Evolutionary conservation across 208 protist genomes (phyloP), one percentile per base, ranked within the genome.

Genomic region (Angomonas desouzai): DNA sequence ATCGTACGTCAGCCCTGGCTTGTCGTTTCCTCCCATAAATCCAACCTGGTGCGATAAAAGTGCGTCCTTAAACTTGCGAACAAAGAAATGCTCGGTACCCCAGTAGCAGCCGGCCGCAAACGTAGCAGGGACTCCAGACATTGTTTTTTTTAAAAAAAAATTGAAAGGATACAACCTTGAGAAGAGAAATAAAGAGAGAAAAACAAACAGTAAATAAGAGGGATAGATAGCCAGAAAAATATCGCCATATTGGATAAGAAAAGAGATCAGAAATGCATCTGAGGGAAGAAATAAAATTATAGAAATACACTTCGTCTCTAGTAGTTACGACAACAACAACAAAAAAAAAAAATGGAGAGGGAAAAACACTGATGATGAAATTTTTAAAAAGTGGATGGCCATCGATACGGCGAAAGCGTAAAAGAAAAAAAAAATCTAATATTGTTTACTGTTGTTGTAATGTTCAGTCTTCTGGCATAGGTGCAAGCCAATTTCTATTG

Each of bases 81-180:
- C 48, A 64, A 97, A 97, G 61, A 88, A 93, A 63, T 92, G 83
- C 76, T 98, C 94, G 1, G 88, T 93, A 20, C 92, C 90, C 94
- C 94, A 98, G 75, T 96, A 97, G 75, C 89, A 97, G 1, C 92
- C 92, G 29, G 86, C 89, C 10, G 89, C 92, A 64, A 97, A 91
- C 18, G 92, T 94, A 7, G 87, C 92, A 55, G 67, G 71, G 43
- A 69, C 49, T 68, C 53, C 34, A 57, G 23, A 7, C 22, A 55
- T 47, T 55, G 9, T n/a, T n/a, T n/a, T n/a, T n/a, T n/a, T n/a
- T n/a, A 34, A 57, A 57, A 57, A 23, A 22, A 18, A 57, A 57
- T 36, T 6, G 1, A 34, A 57, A 53, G 6, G 18, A 16, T 29
- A 7, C 18, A 20, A 29, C 7, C 9, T 25, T 6, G 18, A 53